Evolutionary conservation across 208 protist species (phyloP).

Genomic region (Strigomonas galati): DNA sequence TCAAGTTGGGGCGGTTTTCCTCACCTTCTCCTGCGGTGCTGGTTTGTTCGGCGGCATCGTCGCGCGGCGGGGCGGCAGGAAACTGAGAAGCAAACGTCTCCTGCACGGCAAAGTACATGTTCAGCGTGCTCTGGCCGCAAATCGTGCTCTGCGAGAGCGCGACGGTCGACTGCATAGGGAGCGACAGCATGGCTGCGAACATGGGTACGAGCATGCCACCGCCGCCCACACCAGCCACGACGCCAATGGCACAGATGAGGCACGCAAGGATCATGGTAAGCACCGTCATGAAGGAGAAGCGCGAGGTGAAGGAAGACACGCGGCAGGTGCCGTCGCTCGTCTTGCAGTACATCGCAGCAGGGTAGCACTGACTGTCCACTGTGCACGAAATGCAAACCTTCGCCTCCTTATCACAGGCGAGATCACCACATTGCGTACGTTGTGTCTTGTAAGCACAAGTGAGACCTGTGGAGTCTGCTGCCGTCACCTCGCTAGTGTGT

Average conservation of each 20-base stretch:
- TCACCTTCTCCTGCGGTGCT: not conserved
- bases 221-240: slow-evolving; percentile 77
- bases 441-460: slow-evolving; percentile 51
- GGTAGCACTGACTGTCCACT: slow-evolving; percentile 55
- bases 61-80: not conserved
- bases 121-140: slow-evolving; percentile 76
- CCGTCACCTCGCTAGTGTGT: not conserved
- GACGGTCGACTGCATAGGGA: slow-evolving; percentile 65
- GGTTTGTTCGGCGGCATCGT: no score
- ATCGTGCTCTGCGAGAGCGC: slow-evolving; percentile 85
- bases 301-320: slow-evolving; percentile 27
- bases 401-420: slow-evolving; percentile 37
- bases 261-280: slow-evolving; percentile 56
- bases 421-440: slow-evolving; percentile 61
- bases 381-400: slow-evolving; percentile 46
- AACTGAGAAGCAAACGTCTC: slow-evolving; percentile 43
- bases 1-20: not conserved
- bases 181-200: slow-evolving; percentile 44
- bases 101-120: slow-evolving; percentile 57
- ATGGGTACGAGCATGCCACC: slow-evolving; percentile 85
- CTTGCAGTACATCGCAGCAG: slow-evolving; percentile 44
- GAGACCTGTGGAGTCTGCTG: not conserved
- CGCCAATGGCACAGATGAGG: slow-evolving; percentile 59
- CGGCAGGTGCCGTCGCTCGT: slow-evolving; percentile 26
- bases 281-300: slow-evolving; percentile 25